These are phyloP conservation scores for Ceratocystis variospora DNA, from an alignment of 2,329 filamentous ascomycete genomes.

Conservation along the genomic window DNA sequence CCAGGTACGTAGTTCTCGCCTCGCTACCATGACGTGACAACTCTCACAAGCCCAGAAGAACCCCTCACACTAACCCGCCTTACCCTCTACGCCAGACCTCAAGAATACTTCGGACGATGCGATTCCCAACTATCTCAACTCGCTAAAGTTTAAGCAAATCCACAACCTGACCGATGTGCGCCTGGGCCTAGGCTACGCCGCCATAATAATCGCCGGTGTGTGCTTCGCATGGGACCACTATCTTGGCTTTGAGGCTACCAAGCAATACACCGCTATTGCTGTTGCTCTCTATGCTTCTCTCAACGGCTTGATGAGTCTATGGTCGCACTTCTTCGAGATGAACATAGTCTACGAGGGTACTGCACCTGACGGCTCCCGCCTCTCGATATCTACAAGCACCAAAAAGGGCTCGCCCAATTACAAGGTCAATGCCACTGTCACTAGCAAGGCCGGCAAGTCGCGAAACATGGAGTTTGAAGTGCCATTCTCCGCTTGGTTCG, in stretches of 20 bases:
- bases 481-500: conserved; percentile 65
- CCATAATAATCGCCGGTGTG: conserved; percentile 64
- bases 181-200: conserved; percentile 67
- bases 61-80: conserved; percentile 1
- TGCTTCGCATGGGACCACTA: conserved; percentile 90
- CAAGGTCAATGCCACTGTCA: conserved; percentile 52
- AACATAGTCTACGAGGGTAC: conserved; percentile 67
- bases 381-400: conserved; percentile 56
- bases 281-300: conserved; percentile 67
- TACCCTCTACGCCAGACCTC: conserved; percentile 48
- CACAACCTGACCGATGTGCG: conserved; percentile 71
- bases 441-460: conserved; percentile 28
- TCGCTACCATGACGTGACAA: background rate
- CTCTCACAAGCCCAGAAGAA: background rate
- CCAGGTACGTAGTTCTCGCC: conserved; percentile 33
- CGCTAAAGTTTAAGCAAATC: conserved; percentile 69
- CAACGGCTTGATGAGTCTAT: conserved; percentile 65
- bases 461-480: conserved; percentile 42
- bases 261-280: conserved; percentile 64
- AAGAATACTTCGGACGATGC: conserved; percentile 96
- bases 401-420: conserved; percentile 76
- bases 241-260: conserved; percentile 75
- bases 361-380: conserved; percentile 48
- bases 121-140: conserved; percentile 83
- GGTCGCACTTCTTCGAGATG: conserved; percentile 74